A percentile compares a stretch with the other conserved stretches of the same genome.
phyloP scores from a whole-genome alignment of 441 rosid genomes.

The Euphorbia celastroides region DNA sequence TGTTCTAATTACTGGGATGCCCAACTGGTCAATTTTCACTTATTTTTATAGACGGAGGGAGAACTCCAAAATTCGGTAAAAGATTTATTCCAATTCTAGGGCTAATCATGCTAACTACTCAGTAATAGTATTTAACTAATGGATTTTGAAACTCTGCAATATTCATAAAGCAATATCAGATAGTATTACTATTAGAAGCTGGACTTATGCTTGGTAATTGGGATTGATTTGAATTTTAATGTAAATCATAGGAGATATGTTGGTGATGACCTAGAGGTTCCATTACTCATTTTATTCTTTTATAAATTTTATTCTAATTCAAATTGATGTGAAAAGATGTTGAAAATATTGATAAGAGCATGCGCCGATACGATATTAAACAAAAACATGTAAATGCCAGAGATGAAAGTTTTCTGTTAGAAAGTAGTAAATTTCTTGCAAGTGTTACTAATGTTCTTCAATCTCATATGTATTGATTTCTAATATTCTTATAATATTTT shows the following conservation, averaged over 20 bases:
- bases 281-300: not conserved
- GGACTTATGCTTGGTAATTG: not conserved
- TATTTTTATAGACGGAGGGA: too few relatives aligned
- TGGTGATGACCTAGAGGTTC: not conserved
- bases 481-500: slow-evolving; percentile 15
- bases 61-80: too few relatives aligned
- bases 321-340: not conserved
- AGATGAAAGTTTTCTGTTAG: not conserved
- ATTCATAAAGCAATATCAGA: not conserved
- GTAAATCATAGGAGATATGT: not conserved
- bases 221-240: not conserved
- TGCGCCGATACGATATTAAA: not conserved
- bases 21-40: too few relatives aligned
- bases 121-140: slow-evolving; percentile 1
- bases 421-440: not conserved
- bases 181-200: not conserved
- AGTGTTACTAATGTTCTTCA: not conserved
- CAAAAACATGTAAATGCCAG: not conserved
- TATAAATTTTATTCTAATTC: not conserved
- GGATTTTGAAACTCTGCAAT: not conserved
- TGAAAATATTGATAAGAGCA: not conserved
- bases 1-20: too few relatives aligned
- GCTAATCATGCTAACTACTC: slow-evolving; percentile 1
- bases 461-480: not conserved
- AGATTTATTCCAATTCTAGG: not conserved